Evolutionary conservation across 768 basidiomycete genomes (phyloP).

Genomic region (Agaricus sinodeliciosus): DNA sequence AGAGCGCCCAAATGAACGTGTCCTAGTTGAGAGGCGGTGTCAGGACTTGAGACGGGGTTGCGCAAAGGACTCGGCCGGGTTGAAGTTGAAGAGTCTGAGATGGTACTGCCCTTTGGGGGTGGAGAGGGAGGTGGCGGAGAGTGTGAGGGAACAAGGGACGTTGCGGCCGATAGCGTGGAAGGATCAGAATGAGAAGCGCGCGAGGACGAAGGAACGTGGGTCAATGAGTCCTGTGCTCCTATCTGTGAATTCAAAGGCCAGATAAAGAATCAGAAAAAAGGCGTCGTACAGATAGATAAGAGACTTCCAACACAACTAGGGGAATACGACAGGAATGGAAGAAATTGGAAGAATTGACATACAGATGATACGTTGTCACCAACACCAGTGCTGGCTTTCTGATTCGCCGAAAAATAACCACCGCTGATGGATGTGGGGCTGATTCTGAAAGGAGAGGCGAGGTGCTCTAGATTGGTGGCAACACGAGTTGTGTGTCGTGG

Average conservation of each 20-base stretch:
- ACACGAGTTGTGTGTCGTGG: slow-evolving; percentile 44
- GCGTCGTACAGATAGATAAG: not conserved
- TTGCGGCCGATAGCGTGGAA: slow-evolving; percentile 3
- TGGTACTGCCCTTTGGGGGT: not conserved
- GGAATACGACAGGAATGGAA: not conserved
- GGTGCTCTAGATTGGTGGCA: slow-evolving; percentile 26
- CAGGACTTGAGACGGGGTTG: slow-evolving; percentile 1
- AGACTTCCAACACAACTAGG: not conserved
- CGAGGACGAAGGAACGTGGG: slow-evolving; percentile 7
- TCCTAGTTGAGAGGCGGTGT: not conserved
- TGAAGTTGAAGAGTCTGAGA: not conserved
- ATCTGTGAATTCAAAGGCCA: slow-evolving; percentile 1
- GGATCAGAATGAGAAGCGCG: slow-evolving; percentile 1
- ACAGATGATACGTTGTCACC: slow-evolving; percentile 3
- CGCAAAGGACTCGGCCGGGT: slow-evolving; percentile 1
- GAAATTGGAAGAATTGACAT: not conserved
- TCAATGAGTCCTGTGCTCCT: not conserved
- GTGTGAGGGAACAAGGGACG: not conserved
- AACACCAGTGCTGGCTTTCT: not conserved
- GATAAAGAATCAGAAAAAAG: slow-evolving; percentile 3
- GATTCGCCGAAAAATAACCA: not conserved
- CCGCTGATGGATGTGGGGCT: not conserved
- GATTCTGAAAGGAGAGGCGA: not conserved
- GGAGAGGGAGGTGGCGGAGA: not conserved
- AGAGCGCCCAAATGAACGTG: slow-evolving; percentile 16